Evolutionary conservation across 495 filamentous ascomycete genomes (phyloP), one percentile per base, ranked within the genome.

Genomic region (Chlorociboria aeruginascens): DNA sequence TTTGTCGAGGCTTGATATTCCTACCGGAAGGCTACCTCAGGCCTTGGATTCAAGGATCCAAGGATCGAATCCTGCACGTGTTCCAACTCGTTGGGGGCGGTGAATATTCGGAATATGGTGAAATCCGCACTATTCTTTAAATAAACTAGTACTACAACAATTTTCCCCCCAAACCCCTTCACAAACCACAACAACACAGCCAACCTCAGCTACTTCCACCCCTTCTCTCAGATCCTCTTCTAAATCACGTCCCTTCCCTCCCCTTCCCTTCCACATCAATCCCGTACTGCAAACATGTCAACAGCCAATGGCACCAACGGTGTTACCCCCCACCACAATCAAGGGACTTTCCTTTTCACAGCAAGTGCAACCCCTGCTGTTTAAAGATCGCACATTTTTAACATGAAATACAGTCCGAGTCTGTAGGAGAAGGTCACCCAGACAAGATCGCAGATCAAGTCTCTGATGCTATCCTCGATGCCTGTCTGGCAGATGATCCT

Each of bases 381-480:
- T 25, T 1, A 25, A 25, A 25, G 20, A 25, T 25, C 1, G 20
- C 20, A 25, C 20, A 25, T 4, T 25, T 25, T 25, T 25, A 25
- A 25, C 20, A 25, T 25, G 20, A 25, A 37, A 28, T 46, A 4
- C 48, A 77, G 74, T 98, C 90, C 68, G 92, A 98, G 71, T 95
- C 89, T 35, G 92, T 98, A 60, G 90, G 90, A 63, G 89, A 95
- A 74, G 92, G 92, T 54, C 89, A 96, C 74, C 88, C 89, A 53
- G 89, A 96, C 71, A 95, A 96, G 81, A 95, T 95, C 64, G 86
- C 85, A 66, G 92, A 98, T 71, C 92, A 98, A 73, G 86, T 98
- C 60, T 96, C 90, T 45, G 92, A 98, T 71, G 92, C 92, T 56
- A 77, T 98, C 63, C 89, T 98, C 76, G 92, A 98, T 78, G 92